Evolutionary conservation across 495 filamentous ascomycete species (phyloP).

Genomic region (Tuber melanosporum): DNA sequence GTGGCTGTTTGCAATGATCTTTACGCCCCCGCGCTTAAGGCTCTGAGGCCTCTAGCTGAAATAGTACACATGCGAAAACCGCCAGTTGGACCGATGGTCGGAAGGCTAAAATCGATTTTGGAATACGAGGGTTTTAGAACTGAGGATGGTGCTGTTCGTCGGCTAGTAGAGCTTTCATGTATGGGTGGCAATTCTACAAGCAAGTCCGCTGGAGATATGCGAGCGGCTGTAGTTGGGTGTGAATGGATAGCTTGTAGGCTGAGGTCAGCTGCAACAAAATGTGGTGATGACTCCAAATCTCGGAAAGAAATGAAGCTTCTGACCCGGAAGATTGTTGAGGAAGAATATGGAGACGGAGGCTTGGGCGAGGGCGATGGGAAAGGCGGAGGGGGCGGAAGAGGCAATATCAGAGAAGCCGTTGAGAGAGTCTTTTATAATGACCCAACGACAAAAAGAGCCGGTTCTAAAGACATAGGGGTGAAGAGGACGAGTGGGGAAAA

Average conservation of each 20-base stretch:
- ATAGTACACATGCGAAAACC: slow-evolving; percentile 89
- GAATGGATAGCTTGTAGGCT: slow-evolving; percentile 90
- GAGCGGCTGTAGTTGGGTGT: slow-evolving; percentile 84
- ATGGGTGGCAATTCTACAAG: slow-evolving; percentile 42
- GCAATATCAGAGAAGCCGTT: slow-evolving; percentile 33
- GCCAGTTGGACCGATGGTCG: slow-evolving; percentile 75
- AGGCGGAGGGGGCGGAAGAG: slow-evolving; percentile 44
- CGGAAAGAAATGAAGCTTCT: slow-evolving; percentile 47
- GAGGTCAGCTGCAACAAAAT: slow-evolving; percentile 47
- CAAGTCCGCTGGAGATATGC: slow-evolving; percentile 80
- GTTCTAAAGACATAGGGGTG: slow-evolving; percentile 55
- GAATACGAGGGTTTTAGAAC: slow-evolving; percentile 75
- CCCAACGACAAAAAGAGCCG: slow-evolving; percentile 40
- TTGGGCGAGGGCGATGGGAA: slow-evolving; percentile 54
- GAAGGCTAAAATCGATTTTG: slow-evolving; percentile 74
- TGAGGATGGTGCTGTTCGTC: slow-evolving; percentile 78
- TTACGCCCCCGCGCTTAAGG: slow-evolving; percentile 84
- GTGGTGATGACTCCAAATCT: slow-evolving; percentile 36
- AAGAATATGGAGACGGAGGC: slow-evolving; percentile 69
- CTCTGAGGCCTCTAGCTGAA: slow-evolving; percentile 76
- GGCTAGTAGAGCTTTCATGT: slow-evolving; percentile 66
- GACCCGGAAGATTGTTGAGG: slow-evolving; percentile 77
- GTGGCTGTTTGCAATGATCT: slow-evolving; percentile 96
- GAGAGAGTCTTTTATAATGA: slow-evolving; percentile 36
- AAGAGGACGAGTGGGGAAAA: slow-evolving; percentile 73